phyloP scores from a whole-genome alignment of 371 early-diverging fungal genomes.

The Mucor racemosus region DNA sequence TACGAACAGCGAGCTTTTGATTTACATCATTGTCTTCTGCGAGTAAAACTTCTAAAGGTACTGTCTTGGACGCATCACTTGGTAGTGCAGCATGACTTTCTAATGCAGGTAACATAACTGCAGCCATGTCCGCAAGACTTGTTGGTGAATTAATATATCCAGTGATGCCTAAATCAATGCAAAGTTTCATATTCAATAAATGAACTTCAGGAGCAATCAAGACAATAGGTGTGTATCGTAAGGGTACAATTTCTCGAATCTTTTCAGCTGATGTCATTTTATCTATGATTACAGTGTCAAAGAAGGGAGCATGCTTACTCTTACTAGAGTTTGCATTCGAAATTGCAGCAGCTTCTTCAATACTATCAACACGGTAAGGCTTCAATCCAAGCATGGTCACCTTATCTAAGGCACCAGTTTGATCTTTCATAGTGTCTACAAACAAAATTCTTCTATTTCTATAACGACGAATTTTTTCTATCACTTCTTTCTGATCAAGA shows the following conservation, averaged over 20 bases:
- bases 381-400: constrained; percentile 48
- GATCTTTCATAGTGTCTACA: constrained; percentile 44
- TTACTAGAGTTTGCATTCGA: constrained; percentile 19
- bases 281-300: constrained; percentile 63
- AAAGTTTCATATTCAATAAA: constrained; percentile 60
- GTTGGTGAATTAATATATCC: constrained; percentile 68
- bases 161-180: constrained; percentile 68
- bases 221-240: constrained; percentile 74
- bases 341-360: constrained; percentile 45
- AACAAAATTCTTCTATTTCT: constrained; percentile 52
- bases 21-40: constrained; percentile 88
- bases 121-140: constrained; percentile 63
- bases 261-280: constrained; percentile 56
- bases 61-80: constrained; percentile 52
- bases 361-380: constrained; percentile 39
- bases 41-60: constrained; percentile 69
- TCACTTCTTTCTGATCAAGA: constrained; percentile 17
- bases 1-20: constrained; percentile 76
- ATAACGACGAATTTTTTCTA: constrained; percentile 52
- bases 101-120: constrained; percentile 70
- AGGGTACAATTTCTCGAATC: constrained; percentile 53
- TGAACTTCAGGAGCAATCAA: constrained; percentile 50
- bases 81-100: constrained; percentile 67
- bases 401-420: constrained; percentile 24
- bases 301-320: constrained; percentile 39